Conservation (phyloP, 805 yeast genomes). For the Spathaspora sp. region DNA sequence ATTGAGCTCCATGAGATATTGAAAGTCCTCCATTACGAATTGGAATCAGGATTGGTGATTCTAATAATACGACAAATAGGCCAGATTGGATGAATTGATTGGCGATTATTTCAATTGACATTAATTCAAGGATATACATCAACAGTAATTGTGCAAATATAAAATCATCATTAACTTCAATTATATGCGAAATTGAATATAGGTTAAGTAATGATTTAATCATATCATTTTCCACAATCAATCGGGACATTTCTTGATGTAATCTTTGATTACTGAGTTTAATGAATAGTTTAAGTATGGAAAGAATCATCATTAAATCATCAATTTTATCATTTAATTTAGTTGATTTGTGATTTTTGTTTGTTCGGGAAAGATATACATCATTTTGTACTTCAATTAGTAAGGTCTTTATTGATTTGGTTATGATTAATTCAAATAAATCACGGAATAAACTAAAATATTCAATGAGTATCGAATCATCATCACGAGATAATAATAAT, state of each 20-base stretch:
- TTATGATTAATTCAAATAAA: slow-evolving; percentile 59
- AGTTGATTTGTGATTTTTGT: slow-evolving; percentile 27
- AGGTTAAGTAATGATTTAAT: slow-evolving; percentile 59
- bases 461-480: slow-evolving; percentile 40
- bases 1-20: slow-evolving; percentile 47
- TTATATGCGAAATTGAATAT: slow-evolving; percentile 63
- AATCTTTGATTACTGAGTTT: slow-evolving; percentile 49
- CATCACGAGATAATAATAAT: slow-evolving; percentile 38
- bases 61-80: slow-evolving; percentile 59
- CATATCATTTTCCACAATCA: slow-evolving; percentile 56
- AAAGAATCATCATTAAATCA: slow-evolving; percentile 59
- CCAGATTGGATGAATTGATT: slow-evolving; percentile 64
- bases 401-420: slow-evolving; percentile 61
- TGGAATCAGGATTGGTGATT: slow-evolving; percentile 65
- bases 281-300: slow-evolving; percentile 59
- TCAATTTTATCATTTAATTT: slow-evolving; percentile 52
- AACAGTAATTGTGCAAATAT: slow-evolving; percentile 70
- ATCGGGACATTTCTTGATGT: slow-evolving; percentile 46
- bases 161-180: slow-evolving; percentile 59
- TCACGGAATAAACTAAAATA: slow-evolving; percentile 50
- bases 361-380: slow-evolving; percentile 38
- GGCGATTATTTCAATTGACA: slow-evolving; percentile 59
- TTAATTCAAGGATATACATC: slow-evolving; percentile 65
- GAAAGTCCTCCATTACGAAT: slow-evolving; percentile 65
- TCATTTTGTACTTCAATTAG: slow-evolving; percentile 58